phyloP scores from a whole-genome alignment of 2,329 filamentous ascomycete genomes.

The Diatrype stigma region DNA sequence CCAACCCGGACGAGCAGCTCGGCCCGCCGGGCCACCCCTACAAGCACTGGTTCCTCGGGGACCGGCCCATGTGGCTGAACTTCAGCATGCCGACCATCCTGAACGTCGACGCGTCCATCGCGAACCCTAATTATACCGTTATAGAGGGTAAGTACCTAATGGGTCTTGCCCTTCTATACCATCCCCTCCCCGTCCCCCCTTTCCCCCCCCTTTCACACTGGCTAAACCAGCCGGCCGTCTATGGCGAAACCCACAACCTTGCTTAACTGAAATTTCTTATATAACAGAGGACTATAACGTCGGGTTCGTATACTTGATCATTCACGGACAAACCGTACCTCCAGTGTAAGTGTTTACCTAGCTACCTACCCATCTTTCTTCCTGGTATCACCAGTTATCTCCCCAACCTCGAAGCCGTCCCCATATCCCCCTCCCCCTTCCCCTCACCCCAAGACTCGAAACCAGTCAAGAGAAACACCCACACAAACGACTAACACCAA shows the following conservation, averaged over 20 bases:
- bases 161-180: too few relatives aligned
- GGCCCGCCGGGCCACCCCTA: slow-evolving; percentile 24
- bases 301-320: slow-evolving; percentile 16
- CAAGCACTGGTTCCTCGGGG: slow-evolving; percentile 16
- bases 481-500: slow-evolving; percentile 13
- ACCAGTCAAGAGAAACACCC: neutral
- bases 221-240: too few relatives aligned
- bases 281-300: slow-evolving; percentile 8
- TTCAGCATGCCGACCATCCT: slow-evolving; percentile 17
- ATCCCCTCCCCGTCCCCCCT: too few relatives aligned
- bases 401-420: too few relatives aligned
- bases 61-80: slow-evolving; percentile 16
- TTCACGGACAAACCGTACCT: slow-evolving; percentile 6
- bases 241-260: too few relatives aligned
- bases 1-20: slow-evolving; percentile 15
- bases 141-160: slow-evolving; percentile 12
- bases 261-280: neutral
- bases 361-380: too few relatives aligned
- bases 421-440: too few relatives aligned
- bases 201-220: too few relatives aligned
- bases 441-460: neutral
- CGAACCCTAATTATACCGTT: slow-evolving; percentile 14
- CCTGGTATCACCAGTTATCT: too few relatives aligned
- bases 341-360: slow-evolving; percentile 20
- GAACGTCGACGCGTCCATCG: slow-evolving; percentile 9